These are phyloP conservation scores for Tuber microsphaerosporum DNA, from an alignment of 495 filamentous ascomycete genomes.

Conservation along the genomic window DNA sequence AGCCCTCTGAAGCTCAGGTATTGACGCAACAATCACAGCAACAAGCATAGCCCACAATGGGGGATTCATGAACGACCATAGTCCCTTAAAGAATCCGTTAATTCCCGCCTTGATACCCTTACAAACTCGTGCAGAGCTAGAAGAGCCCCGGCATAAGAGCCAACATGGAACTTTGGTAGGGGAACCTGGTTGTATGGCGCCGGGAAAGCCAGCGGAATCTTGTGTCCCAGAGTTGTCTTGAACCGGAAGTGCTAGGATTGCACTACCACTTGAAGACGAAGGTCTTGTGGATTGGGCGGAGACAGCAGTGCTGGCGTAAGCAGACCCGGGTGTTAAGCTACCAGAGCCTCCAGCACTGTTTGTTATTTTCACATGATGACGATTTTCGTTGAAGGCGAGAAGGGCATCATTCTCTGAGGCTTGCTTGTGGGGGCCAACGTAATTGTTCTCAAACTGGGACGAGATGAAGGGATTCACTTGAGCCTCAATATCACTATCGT, in stretches of 20 bases:
- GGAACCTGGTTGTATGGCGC: slow-evolving; percentile 42
- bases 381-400: slow-evolving; percentile 5
- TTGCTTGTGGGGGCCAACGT: slow-evolving; percentile 35
- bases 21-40: slow-evolving; percentile 79
- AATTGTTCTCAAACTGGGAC: slow-evolving; percentile 40
- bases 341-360: slow-evolving; percentile 35
- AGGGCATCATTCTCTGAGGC: slow-evolving; percentile 21
- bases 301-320: slow-evolving; percentile 20
- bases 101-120: slow-evolving; percentile 44
- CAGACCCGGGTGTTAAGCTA: slow-evolving; percentile 29
- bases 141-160: slow-evolving; percentile 32
- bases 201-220: slow-evolving; percentile 45
- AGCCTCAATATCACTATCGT: slow-evolving; percentile 39
- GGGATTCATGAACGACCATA: slow-evolving; percentile 96
- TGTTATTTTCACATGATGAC: slow-evolving; percentile 25
- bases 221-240: slow-evolving; percentile 24
- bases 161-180: slow-evolving; percentile 20
- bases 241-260: slow-evolving; percentile 40
- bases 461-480: slow-evolving; percentile 39
- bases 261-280: slow-evolving; percentile 43
- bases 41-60: slow-evolving; percentile 94
- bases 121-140: slow-evolving; percentile 43
- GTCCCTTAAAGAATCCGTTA: slow-evolving; percentile 54
- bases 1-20: slow-evolving; percentile 71
- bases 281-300: slow-evolving; percentile 30